Conservation (phyloP, 129 eudicot genomes). For the Saussurea involucrata region DNA sequence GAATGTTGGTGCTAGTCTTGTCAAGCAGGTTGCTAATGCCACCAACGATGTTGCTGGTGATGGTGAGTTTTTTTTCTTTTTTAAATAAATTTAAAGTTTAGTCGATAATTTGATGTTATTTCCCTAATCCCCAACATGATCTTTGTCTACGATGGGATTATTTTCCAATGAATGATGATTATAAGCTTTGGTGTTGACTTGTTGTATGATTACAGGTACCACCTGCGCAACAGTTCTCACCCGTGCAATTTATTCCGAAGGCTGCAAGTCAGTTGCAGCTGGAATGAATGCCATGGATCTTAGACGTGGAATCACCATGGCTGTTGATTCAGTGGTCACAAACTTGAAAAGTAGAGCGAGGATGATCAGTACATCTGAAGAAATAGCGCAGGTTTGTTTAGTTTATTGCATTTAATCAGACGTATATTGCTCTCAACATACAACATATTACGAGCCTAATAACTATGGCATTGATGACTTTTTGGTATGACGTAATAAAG, state of each 20-base stretch:
- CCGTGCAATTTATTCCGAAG: conserved; percentile 71
- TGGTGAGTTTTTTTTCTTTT: conserved; percentile 36
- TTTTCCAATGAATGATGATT: background rate
- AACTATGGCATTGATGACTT: background rate
- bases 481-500: conserved; percentile 11
- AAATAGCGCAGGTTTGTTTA: conserved; percentile 55
- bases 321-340: conserved; percentile 61
- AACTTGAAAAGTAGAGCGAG: conserved; percentile 64
- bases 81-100: background rate
- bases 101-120: background rate
- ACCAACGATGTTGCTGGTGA: conserved; percentile 94
- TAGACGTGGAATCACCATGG: conserved; percentile 65
- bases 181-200: conserved; percentile 5
- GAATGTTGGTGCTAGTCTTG: conserved; percentile 87
- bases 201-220: conserved; percentile 84
- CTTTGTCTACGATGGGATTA: background rate
- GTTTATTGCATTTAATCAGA: background rate
- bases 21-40: conserved; percentile 84
- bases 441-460: background rate
- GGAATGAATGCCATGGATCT: conserved; percentile 96
- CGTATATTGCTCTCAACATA: background rate
- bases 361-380: conserved; percentile 68
- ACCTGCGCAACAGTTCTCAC: conserved; percentile 89
- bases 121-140: background rate
- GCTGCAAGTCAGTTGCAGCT: conserved; percentile 87